These are phyloP conservation scores for Xylariales sp. DNA, from an alignment of 2,329 filamentous ascomycete genomes.

Conservation along the genomic window DNA sequence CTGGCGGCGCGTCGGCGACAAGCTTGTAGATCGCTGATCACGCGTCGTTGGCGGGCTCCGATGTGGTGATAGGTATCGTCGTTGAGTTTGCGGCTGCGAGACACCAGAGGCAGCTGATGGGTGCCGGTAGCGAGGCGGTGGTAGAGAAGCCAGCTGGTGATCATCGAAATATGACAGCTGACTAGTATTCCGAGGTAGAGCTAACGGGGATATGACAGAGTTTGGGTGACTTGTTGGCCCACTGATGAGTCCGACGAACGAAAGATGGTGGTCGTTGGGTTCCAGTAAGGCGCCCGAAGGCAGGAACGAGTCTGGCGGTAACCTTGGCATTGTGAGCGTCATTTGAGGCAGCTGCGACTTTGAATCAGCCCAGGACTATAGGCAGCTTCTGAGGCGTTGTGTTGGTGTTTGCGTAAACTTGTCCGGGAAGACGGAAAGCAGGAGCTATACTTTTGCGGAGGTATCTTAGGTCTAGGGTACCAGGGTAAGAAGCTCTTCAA, in stretches of 20 bases:
- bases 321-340: constrained; percentile 35
- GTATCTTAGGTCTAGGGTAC: neutral
- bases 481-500: neutral
- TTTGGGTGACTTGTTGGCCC: constrained; percentile 24
- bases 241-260: constrained; percentile 13
- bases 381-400: constrained; percentile 1
- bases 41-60: constrained; percentile 16
- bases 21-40: constrained; percentile 24
- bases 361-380: neutral
- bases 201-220: constrained; percentile 36
- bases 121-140: constrained; percentile 17
- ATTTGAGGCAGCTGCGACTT: constrained; percentile 12
- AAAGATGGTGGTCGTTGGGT: constrained; percentile 23
- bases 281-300: constrained; percentile 33
- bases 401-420: no score
- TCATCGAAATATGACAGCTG: constrained; percentile 34
- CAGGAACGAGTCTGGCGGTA: constrained; percentile 38
- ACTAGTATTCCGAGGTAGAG: constrained; percentile 30
- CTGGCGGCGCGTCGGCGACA: constrained; percentile 24
- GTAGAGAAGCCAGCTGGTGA: constrained; percentile 15
- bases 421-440: neutral
- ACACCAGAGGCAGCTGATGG: constrained; percentile 16
- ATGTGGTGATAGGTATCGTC: constrained; percentile 20
- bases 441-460: constrained; percentile 1
- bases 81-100: constrained; percentile 16